Percentiles rank a stretch among this genome's conserved stretches.
phyloP scores from a whole-genome alignment of 75 land plant species.

The Cunninghamia lanceolata region DNA sequence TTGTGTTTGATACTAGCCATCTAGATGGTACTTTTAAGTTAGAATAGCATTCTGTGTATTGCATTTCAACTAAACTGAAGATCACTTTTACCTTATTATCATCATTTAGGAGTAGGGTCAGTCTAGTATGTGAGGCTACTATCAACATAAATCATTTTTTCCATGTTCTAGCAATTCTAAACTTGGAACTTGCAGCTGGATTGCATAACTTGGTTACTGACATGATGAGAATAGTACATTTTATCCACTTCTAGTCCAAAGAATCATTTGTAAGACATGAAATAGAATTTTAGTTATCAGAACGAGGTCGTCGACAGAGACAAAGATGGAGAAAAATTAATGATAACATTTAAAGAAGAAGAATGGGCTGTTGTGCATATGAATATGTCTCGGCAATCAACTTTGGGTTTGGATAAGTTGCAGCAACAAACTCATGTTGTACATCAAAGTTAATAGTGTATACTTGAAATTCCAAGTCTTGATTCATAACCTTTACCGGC shows the following conservation, averaged over 20 bases:
- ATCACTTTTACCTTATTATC: neutral
- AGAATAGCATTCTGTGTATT: neutral
- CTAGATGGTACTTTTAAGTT: neutral
- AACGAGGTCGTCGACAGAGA: neutral
- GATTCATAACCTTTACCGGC: neutral
- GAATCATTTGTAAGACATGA: neutral
- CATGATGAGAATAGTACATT: neutral
- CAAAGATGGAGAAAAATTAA: neutral
- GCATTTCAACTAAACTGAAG: neutral
- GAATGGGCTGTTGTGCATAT: neutral
- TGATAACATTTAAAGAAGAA: neutral
- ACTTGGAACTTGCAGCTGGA: neutral
- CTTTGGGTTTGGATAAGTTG: neutral
- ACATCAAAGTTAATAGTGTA: constrained; percentile 9
- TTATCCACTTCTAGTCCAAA: neutral
- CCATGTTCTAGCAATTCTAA: neutral
- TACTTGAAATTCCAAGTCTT: constrained; percentile 1
- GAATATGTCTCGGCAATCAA: neutral
- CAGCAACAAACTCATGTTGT: constrained; percentile 18
- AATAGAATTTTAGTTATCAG: neutral
- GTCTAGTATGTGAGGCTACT: neutral
- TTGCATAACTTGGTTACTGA: neutral
- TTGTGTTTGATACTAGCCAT: neutral
- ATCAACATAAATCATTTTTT: neutral
- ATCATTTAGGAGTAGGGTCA: neutral